Conservation (phyloP, 257 asterid genomes). For the Fraxinus americana region DNA sequence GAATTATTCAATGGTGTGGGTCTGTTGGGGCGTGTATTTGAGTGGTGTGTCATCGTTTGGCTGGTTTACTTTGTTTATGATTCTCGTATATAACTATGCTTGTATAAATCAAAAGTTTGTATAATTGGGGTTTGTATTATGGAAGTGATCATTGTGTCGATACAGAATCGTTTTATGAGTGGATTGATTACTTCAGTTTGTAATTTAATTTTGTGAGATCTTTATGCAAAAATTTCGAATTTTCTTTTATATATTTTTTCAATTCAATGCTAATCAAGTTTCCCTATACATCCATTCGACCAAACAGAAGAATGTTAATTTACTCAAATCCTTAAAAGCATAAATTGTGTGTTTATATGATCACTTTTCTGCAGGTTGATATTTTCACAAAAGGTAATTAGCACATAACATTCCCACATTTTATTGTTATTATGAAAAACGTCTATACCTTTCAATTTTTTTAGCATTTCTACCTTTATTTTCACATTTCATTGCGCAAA, state of each 20-base stretch:
- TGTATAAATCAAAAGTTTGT: constrained; percentile 22
- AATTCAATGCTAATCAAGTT: too few species aligned
- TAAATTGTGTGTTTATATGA: too few species aligned
- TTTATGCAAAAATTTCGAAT: neutral
- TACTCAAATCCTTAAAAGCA: too few species aligned
- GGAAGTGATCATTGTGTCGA: constrained; percentile 5
- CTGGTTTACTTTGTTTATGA: constrained; percentile 6
- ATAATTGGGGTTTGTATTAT: constrained; percentile 2
- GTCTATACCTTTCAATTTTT: too few species aligned
- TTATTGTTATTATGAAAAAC: too few species aligned
- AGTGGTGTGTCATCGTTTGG: constrained; percentile 2
- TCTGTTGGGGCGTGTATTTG: constrained; percentile 26
- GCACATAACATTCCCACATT: too few species aligned
- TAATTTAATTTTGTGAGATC: neutral
- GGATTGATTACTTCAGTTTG: constrained; percentile 28
- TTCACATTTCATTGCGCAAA: too few species aligned
- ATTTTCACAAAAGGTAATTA: too few species aligned
- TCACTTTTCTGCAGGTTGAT: too few species aligned
- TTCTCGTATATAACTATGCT: constrained; percentile 19
- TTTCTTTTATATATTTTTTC: neutral
- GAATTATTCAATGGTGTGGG: constrained; percentile 22
- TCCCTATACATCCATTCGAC: too few species aligned
- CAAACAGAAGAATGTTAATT: too few species aligned
- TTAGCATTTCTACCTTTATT: too few species aligned
- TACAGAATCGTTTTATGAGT: neutral